Evolutionary conservation across 768 basidiomycete genomes (phyloP).

Genomic region (Suillus alpinus): DNA sequence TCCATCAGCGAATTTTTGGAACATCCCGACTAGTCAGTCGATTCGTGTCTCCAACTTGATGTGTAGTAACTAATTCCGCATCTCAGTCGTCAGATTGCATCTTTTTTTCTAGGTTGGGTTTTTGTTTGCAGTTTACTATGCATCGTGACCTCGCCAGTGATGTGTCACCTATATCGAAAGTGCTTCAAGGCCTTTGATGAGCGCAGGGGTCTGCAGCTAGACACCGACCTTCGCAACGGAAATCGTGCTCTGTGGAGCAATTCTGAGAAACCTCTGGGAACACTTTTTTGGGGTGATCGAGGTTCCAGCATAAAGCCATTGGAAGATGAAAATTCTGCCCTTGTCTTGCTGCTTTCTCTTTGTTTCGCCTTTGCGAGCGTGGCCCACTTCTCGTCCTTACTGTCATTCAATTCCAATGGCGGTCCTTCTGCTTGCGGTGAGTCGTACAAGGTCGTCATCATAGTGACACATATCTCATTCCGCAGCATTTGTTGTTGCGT

Average conservation of each 20-base stretch:
- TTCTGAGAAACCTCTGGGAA: background rate
- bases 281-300: background rate
- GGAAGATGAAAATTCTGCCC: constrained; percentile 8
- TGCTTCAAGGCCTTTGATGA: background rate
- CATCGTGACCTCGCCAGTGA: constrained; percentile 18
- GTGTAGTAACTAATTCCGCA: background rate
- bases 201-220: background rate
- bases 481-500: constrained; percentile 43
- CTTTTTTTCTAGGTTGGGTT: constrained; percentile 42
- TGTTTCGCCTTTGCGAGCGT: constrained; percentile 31
- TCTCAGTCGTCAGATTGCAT: constrained; percentile 34
- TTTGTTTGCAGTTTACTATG: constrained; percentile 33
- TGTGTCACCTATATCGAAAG: background rate
- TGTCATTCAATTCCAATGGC: constrained; percentile 21
- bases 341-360: constrained; percentile 23
- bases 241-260: background rate
- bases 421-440: constrained; percentile 23
- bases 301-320: too few relatives aligned
- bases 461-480: background rate
- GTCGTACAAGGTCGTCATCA: constrained; percentile 2
- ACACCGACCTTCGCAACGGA: background rate
- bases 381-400: constrained; percentile 29
- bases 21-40: constrained; percentile 34
- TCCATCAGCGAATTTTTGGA: constrained; percentile 23
- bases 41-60: background rate